Conservation (phyloP, 768 basidiomycete species). For the Suillus alpinus region DNA sequence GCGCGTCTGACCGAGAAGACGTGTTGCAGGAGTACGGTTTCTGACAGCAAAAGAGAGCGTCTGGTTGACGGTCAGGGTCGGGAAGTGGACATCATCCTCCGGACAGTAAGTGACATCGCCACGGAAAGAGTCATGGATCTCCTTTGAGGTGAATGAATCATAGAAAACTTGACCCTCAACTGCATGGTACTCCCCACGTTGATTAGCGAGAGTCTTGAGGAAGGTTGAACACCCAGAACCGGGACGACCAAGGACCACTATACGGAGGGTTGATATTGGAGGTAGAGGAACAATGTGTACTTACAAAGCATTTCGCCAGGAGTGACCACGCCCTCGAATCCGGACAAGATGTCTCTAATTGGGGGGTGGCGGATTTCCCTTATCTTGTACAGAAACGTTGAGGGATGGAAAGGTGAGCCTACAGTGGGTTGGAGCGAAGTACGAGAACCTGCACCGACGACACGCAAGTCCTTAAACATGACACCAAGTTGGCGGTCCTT, state of each 20-base stretch:
- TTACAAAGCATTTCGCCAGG: conserved; percentile 69
- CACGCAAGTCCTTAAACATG: conserved; percentile 53
- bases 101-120: conserved; percentile 82
- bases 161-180: conserved; percentile 74
- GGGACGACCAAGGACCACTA: conserved; percentile 86
- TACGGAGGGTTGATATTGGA: not conserved
- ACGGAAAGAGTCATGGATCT: conserved; percentile 62
- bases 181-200: conserved; percentile 60
- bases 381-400: conserved; percentile 41
- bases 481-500: conserved; percentile 57
- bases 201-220: conserved; percentile 81
- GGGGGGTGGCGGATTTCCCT: conserved; percentile 56
- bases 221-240: conserved; percentile 84
- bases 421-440: conserved; percentile 58
- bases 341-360: conserved; percentile 49
- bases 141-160: conserved; percentile 65
- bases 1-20: conserved; percentile 43
- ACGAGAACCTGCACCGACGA: conserved; percentile 55
- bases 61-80: conserved; percentile 76
- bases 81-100: conserved; percentile 85
- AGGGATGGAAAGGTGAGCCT: conserved; percentile 58
- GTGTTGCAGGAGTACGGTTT: conserved; percentile 61
- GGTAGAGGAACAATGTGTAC: conserved; percentile 24
- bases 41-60: conserved; percentile 69
- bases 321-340: conserved; percentile 53